Evolutionary conservation across 2,329 filamentous ascomycete genomes (phyloP), one percentile per base, ranked within the genome.

Genomic region (Colletotrichum tanaceti): DNA sequence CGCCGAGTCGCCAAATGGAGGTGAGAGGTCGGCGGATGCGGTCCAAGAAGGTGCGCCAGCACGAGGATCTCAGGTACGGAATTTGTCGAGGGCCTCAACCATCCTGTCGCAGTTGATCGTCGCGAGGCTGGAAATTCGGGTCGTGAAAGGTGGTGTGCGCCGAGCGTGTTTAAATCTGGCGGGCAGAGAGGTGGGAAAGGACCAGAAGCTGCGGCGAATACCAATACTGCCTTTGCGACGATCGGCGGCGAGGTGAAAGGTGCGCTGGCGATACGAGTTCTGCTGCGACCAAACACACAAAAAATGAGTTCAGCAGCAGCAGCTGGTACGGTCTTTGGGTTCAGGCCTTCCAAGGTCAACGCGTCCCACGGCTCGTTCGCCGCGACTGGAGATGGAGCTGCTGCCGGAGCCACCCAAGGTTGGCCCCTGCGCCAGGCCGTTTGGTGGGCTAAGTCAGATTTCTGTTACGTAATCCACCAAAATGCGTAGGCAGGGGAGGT

Each of bases 331-430:
- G 60, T 32, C 28, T 7, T 32, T 32, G 28, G 28, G 28, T 52
- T 68, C 60, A 59, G 60, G 65, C 58, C 53, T 63, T 49, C 55
- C 47, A 53, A 38, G 54, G 62, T 65, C 66, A 69, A 62, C 66
- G 66, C 66, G 66, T 65, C 64, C 61, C 63, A 69, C 55, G 62
- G 62, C 55, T 65, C 50, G 66, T 54, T 39, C 50, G 50, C 59
- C 58, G 66, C 66, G 66, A 69, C 55, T 55, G 53, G 53, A 55
- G 62, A 68, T 68, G 65, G 65, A 69, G 66, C 66, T 69, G 66
- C 66, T 69, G 55, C 62, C 58, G 44, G 58, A 58, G 52, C 64
- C 63, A 65, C 62, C 49, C 18, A 13, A 32, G 5, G 22, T 59
- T 65, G 55, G 54, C 55, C 49, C 53, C 13, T 57, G 62, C 55